Evolutionary conservation across 1,139 yeast genomes (phyloP).

Genomic region (Casaregolazyma lundiana): DNA sequence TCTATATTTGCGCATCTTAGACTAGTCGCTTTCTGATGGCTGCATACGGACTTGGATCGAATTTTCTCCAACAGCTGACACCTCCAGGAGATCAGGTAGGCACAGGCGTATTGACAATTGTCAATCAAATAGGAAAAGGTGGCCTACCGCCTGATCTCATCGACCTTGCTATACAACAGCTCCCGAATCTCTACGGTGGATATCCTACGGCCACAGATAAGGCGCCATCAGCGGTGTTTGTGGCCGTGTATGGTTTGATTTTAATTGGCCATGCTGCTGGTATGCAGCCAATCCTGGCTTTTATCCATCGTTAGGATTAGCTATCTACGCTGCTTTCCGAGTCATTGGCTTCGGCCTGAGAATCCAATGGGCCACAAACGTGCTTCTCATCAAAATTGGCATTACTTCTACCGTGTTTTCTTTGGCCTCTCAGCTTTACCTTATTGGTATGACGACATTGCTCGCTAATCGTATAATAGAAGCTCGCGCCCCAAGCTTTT

Average conservation of each 20-base stretch:
- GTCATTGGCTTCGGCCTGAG: conserved; percentile 59
- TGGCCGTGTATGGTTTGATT: conserved; percentile 50
- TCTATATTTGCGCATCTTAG: too few relatives aligned
- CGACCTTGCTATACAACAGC: conserved; percentile 27
- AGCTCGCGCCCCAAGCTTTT: conserved; percentile 79
- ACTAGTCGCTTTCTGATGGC: too few relatives aligned
- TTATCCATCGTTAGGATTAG: conserved; percentile 53
- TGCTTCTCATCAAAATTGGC: conserved; percentile 47
- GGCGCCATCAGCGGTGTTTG: conserved; percentile 59
- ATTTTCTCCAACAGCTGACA: conserved; percentile 6
- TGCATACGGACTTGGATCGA: background rate
- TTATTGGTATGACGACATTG: conserved; percentile 49
- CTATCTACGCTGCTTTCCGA: conserved; percentile 49
- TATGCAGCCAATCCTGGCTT: conserved; percentile 53
- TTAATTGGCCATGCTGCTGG: conserved; percentile 43
- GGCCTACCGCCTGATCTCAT: background rate
- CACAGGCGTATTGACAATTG: conserved; percentile 7
- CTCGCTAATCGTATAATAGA: conserved; percentile 75
- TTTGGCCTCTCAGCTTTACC: conserved; percentile 43
- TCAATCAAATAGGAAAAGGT: background rate
- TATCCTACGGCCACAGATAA: conserved; percentile 53
- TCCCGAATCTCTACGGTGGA: conserved; percentile 60
- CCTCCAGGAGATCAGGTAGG: conserved; percentile 10
- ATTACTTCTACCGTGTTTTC: conserved; percentile 57
- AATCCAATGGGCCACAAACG: conserved; percentile 52